phyloP scores from a whole-genome alignment of 257 asterid species.

The Gentiana macrophylla region DNA sequence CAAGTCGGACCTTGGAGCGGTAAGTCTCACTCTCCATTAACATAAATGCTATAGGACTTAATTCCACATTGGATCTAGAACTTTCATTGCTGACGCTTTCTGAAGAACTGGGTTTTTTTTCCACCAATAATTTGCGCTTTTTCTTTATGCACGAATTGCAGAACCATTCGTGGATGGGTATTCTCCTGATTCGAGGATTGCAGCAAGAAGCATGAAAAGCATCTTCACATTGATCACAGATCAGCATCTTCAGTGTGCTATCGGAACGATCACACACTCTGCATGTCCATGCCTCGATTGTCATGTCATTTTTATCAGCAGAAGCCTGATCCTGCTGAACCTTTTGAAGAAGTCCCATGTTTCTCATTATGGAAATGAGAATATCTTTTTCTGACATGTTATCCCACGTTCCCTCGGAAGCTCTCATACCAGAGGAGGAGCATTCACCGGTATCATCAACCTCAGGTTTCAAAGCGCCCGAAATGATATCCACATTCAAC shows the following conservation, averaged over 20 bases:
- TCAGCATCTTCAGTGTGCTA: conserved; percentile 45
- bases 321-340: conserved; percentile 19
- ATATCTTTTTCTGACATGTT: conserved; percentile 52
- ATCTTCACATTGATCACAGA: conserved; percentile 73
- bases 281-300: conserved; percentile 34
- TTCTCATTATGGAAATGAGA: conserved; percentile 52
- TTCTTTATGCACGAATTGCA: conserved; percentile 67
- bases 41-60: conserved; percentile 49
- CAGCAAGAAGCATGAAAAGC: conserved; percentile 74
- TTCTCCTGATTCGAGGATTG: conserved; percentile 37
- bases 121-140: conserved; percentile 46
- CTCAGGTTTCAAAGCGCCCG: conserved; percentile 31
- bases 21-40: conserved; percentile 43
- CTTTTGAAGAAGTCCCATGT: conserved; percentile 44
- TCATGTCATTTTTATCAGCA: conserved; percentile 14
- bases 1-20: conserved; percentile 57
- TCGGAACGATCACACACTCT: conserved; percentile 42
- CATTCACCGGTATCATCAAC: conserved; percentile 51
- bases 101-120: conserved; percentile 33
- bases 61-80: conserved; percentile 30
- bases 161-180: conserved; percentile 68
- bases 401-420: conserved; percentile 25
- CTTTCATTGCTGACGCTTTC: conserved; percentile 17
- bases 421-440: conserved; percentile 62
- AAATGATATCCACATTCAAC: conserved; percentile 35